Evolutionary conservation across 1,284 basidiomycete species (phyloP).

Genomic region (Ustilago crameri): DNA sequence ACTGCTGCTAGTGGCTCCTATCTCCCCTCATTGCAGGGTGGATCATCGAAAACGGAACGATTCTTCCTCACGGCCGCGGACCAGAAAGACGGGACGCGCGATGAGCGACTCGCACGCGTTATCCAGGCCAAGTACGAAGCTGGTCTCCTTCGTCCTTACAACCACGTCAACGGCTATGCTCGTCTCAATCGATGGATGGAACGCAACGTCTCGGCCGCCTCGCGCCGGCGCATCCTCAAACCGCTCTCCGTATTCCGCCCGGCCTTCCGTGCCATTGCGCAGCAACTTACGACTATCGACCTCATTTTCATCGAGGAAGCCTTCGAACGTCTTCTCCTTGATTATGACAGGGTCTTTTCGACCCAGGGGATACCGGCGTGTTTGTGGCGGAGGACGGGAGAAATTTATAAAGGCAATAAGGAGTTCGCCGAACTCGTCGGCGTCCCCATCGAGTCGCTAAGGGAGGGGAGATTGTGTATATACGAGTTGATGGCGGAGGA

Average conservation of each 20-base stretch:
- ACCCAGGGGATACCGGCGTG: constrained; percentile 88
- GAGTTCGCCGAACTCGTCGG: constrained; percentile 91
- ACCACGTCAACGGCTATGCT: constrained; percentile 77
- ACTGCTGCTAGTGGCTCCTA: constrained; percentile 23
- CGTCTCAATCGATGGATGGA: constrained; percentile 82
- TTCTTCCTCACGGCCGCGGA: constrained; percentile 95
- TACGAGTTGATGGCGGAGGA: constrained; percentile 84
- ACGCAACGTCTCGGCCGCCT: constrained; percentile 73
- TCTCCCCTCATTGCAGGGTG: constrained; percentile 39
- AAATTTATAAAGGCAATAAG: constrained; percentile 97
- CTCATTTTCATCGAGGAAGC: constrained; percentile 87
- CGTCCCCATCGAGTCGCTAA: constrained; percentile 81
- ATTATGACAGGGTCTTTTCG: constrained; percentile 90
- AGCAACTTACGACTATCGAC: constrained; percentile 90
- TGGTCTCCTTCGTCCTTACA: constrained; percentile 91
- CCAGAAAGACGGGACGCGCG: constrained; percentile 88
- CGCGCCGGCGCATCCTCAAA: constrained; percentile 87
- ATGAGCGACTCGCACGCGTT: constrained; percentile 88
- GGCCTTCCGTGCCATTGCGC: constrained; percentile 76
- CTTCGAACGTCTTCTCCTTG: constrained; percentile 91
- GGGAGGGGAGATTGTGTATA: constrained; percentile 90
- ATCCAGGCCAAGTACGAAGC: constrained; percentile 98
- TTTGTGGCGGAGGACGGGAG: constrained; percentile 94
- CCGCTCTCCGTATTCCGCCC: constrained; percentile 89
- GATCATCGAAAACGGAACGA: constrained; percentile 73